Conservation (phyloP, 768 basidiomycete species). For the Naganishia randhawae region DNA sequence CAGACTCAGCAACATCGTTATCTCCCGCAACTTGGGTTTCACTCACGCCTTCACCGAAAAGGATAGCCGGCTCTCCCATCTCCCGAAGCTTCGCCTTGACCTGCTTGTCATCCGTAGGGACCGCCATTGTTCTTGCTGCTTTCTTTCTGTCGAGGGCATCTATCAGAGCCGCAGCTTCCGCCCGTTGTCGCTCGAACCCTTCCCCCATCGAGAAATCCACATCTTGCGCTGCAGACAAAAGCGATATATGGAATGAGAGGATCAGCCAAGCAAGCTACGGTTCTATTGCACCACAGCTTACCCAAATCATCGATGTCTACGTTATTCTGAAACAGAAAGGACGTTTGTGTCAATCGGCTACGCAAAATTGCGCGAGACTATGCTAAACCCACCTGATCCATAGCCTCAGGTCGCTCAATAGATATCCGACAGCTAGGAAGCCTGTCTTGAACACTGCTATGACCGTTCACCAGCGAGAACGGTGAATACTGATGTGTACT, state of each 20-base stretch:
- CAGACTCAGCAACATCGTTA: neutral
- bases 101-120: slow-evolving; percentile 92
- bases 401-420: neutral
- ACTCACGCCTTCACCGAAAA: slow-evolving; percentile 94
- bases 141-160: slow-evolving; percentile 98
- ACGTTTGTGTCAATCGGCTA: neutral
- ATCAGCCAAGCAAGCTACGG: neutral
- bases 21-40: neutral
- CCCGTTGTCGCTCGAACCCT: slow-evolving; percentile 50
- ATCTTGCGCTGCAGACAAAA: slow-evolving; percentile 38
- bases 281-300: neutral
- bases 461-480: too few relatives aligned
- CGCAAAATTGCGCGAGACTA: neutral
- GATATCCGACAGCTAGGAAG: too few relatives aligned
- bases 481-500: too few relatives aligned
- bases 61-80: slow-evolving; percentile 92
- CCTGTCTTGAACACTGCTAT: too few relatives aligned
- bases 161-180: slow-evolving; percentile 70
- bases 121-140: slow-evolving; percentile 84
- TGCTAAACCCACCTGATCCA: slow-evolving; percentile 10
- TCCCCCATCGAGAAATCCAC: slow-evolving; percentile 35
- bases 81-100: slow-evolving; percentile 85
- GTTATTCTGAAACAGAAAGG: slow-evolving; percentile 7
- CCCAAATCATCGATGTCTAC: slow-evolving; percentile 18
- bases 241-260: slow-evolving; percentile 5